A percentile compares a stretch with the other conserved stretches of the same genome.
Conservation (phyloP, 129 eudicot genomes). For the Artemisia argyi region DNA sequence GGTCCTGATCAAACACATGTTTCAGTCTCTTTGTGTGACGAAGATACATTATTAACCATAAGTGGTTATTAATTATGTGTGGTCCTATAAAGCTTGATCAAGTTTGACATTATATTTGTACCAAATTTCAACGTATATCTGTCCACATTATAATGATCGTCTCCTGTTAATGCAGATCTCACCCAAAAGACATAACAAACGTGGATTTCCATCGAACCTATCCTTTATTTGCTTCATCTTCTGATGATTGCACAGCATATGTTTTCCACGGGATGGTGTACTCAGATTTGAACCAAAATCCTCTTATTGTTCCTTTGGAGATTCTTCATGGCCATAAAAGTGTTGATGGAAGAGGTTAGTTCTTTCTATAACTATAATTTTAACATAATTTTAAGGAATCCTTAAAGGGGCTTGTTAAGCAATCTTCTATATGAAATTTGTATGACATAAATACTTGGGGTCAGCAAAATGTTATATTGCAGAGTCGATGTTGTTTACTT, state of each 20-base stretch:
- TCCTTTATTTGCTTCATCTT: constrained; percentile 91
- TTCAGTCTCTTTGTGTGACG: too few relatives aligned
- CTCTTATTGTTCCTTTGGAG: constrained; percentile 84
- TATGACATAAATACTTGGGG: too few relatives aligned
- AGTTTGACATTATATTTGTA: background rate
- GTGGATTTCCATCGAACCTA: constrained; percentile 86
- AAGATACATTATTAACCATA: too few relatives aligned
- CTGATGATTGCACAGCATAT: constrained; percentile 90
- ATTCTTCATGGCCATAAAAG: constrained; percentile 78
- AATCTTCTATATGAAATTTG: too few relatives aligned
- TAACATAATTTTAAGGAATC: background rate
- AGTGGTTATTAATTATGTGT: too few relatives aligned
- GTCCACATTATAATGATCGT: background rate
- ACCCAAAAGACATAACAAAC: constrained; percentile 67
- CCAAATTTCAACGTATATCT: background rate
- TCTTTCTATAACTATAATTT: background rate
- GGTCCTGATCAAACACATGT: too few relatives aligned
- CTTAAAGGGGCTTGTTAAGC: too few relatives aligned
- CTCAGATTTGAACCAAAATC: constrained; percentile 86
- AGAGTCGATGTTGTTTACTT: too few relatives aligned
- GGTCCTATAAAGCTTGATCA: background rate
- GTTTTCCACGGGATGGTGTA: constrained; percentile 98
- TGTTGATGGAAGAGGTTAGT: constrained; percentile 79
- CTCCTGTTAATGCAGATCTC: constrained; percentile 50
- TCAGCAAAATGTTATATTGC: too few relatives aligned